Base-by-base conservation (phyloP, 2,329 filamentous ascomycete species). In the Pyricularia grisea region DNA sequence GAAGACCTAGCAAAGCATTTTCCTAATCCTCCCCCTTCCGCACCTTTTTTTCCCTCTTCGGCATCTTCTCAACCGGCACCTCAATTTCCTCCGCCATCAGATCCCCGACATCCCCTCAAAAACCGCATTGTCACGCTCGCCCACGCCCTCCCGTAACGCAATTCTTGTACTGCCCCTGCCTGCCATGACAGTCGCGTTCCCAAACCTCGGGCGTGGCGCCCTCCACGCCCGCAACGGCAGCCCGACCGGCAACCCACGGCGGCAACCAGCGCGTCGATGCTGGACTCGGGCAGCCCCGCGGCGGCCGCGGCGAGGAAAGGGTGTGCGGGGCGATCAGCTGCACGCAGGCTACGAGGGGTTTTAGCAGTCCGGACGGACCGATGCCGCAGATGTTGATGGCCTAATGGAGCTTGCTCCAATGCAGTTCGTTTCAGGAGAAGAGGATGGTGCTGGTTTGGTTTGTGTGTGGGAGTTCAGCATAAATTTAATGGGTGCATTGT, bases 1-100 rank as follows among this genome's bases (percentile, higher is more conserved):
- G 14, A 42, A 6, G 9, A 10, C 30, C 30, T 7, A 10, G 30
- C 9, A 31, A 10, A 6, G 30, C 5, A 10, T 4, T 4, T 12
- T 42, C 11, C 4, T 42, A 14, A 42, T 55, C 33, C 33, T 42
- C 33, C 1, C 2, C 33, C 33, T 42, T n/a, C n/a, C n/a, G n/a
- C n/a, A n/a, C n/a, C n/a, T n/a, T n/a, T n/a, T n/a, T n/a, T n/a
- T n/a, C n/a, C n/a, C n/a, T n/a, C n/a, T n/a, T n/a, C n/a, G n/a
- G 64, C 64, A 76, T 72, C 42, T 73, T 78, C 73, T 85, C 83
- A 9, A 85, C 81, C 1, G 81, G 84, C 28, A 83, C 83, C 74
- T 85, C 83, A 4, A 85, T 80, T 74, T 83, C 81, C 71, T 85
- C 83, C 20, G 83, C 85, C 83, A 85, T 85, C 65, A 85, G 74